These are phyloP conservation scores for Dioscorea dumetorum DNA, from an alignment of 106 monocot genomes.

Conservation along the genomic window DNA sequence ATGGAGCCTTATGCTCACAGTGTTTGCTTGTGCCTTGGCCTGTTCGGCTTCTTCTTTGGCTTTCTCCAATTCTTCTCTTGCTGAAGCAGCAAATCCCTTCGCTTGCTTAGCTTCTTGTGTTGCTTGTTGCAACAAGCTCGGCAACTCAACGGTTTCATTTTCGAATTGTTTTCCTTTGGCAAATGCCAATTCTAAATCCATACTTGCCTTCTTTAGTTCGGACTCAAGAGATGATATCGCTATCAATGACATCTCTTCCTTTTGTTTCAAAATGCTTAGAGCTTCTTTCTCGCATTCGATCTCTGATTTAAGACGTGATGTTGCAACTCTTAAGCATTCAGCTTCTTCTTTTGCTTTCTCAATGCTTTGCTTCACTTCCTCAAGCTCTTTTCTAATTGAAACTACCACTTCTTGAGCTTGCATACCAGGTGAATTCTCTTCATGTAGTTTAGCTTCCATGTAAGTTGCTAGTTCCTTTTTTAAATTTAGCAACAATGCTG, in stretches of 20 bases:
- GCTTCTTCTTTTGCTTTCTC: conserved; percentile 45
- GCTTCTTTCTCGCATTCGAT: conserved; percentile 41
- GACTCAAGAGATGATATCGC: conserved; percentile 58
- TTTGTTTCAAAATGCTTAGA: conserved; percentile 35
- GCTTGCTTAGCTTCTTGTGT: conserved; percentile 37
- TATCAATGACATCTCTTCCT: conserved; percentile 44
- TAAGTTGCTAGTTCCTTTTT: conserved; percentile 38
- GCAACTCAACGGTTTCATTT: conserved; percentile 48
- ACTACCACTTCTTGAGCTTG: conserved; percentile 13
- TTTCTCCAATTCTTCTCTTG: conserved; percentile 39
- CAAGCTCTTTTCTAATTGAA: conserved; percentile 22
- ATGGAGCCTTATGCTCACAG: conserved; percentile 28
- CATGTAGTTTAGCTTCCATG: conserved; percentile 29
- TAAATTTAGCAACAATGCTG: conserved; percentile 17
- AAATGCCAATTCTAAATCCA: conserved; percentile 31
- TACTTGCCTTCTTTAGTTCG: conserved; percentile 37
- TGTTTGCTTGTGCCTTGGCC: conserved; percentile 26
- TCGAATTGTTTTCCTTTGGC: conserved; percentile 37
- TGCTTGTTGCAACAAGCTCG: conserved; percentile 26
- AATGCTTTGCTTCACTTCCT: conserved; percentile 35
- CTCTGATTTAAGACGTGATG: conserved; percentile 27
- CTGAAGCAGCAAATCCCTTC: conserved; percentile 22
- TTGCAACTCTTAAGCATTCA: conserved; percentile 25
- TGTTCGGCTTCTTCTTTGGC: conserved; percentile 51
- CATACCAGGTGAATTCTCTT: conserved; percentile 16